Evolutionary conservation across 2,329 filamentous ascomycete species (phyloP), one percentile per base, ranked within the genome.

Genomic region (Mycosphaerelloides madeirae): DNA sequence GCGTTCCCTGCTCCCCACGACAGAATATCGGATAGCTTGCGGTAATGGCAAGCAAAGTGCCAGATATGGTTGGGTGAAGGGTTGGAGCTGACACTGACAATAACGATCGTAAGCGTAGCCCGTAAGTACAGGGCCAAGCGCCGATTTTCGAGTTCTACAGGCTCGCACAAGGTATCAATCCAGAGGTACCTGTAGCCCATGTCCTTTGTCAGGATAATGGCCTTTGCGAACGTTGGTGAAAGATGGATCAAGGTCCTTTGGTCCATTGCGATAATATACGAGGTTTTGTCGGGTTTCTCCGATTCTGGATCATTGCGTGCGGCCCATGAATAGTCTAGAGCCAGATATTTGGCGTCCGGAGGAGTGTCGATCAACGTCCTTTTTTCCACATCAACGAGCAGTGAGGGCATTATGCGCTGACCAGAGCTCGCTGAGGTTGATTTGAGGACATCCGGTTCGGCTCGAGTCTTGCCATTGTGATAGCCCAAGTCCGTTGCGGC

Each of bases 181-280:
- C 52, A 55, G 7, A 55, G 38, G 22, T 55, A 52, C 3, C 31
- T 29, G 12, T 48, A 33, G 12, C 41, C 38, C 29, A 53, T 44
- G 4, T 46, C 25, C 31, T 37, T 36, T 1, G 47, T 46, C 9
- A 53, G 16, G 3, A 29, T 16, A 8, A 49, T 44, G 2, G 43
- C 46, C 25, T 35, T 29, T n/a, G 12, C 25, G 22, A 42, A 42
- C 6, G 6, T 14, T 28, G 12, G 9, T 14, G 20, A 32, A n/a
- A 28, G 31, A 29, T 9, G 9, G 19, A 32, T 6, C 31, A n/a
- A 32, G 13, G 31, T 32, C 31, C 22, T 25, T 25, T 25, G 22
- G 22, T 25, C 22, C 22, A 25, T 25, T n/a, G 13, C 31, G 5
- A 16, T 6, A n/a, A 5, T 13, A n/a, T 13, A 32, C 31, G 15